phyloP scores from a whole-genome alignment of 192 early-diverging fungal genomes.

The Backusella parvicylindrica region DNA sequence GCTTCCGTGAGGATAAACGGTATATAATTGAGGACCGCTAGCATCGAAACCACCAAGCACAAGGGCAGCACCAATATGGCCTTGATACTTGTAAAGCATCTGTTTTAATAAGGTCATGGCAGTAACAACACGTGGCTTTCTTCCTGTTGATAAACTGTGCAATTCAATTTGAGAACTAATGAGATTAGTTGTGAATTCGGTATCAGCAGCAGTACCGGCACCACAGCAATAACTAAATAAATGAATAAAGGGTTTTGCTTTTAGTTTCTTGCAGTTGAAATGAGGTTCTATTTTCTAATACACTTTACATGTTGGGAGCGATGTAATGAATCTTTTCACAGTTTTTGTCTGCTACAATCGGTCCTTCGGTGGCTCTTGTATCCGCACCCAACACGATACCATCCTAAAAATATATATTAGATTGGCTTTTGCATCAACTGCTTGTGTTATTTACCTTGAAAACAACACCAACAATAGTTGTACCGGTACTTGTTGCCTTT shows the following conservation, averaged over 20 bases:
- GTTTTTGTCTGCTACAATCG: slow-evolving; percentile 98
- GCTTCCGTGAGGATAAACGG: slow-evolving; percentile 91
- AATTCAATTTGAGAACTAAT: slow-evolving; percentile 94
- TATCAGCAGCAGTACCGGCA: slow-evolving; percentile 99
- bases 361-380: slow-evolving; percentile 91
- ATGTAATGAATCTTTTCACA: slow-evolving; percentile 98
- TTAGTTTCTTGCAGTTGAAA: too few species aligned
- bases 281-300: too few species aligned
- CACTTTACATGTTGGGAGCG: slow-evolving; percentile 85
- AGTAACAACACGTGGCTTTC: slow-evolving; percentile 83
- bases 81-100: slow-evolving; percentile 95
- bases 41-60: slow-evolving; percentile 92
- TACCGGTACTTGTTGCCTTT: slow-evolving; percentile 91
- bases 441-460: slow-evolving; percentile 63
- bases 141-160: slow-evolving; percentile 86
- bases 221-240: slow-evolving; percentile 85
- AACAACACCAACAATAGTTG: slow-evolving; percentile 92
- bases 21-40: slow-evolving; percentile 87
- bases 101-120: slow-evolving; percentile 98
- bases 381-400: slow-evolving; percentile 95
- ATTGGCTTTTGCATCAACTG: not conserved
- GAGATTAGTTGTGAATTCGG: slow-evolving; percentile 90
- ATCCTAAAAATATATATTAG: slow-evolving; percentile 49
- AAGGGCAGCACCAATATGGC: slow-evolving; percentile 91
- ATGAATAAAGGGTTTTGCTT: not conserved